These are phyloP conservation scores for Coemansia pectinata DNA, from an alignment of 192 early-diverging fungal species.

Conservation along the genomic window DNA sequence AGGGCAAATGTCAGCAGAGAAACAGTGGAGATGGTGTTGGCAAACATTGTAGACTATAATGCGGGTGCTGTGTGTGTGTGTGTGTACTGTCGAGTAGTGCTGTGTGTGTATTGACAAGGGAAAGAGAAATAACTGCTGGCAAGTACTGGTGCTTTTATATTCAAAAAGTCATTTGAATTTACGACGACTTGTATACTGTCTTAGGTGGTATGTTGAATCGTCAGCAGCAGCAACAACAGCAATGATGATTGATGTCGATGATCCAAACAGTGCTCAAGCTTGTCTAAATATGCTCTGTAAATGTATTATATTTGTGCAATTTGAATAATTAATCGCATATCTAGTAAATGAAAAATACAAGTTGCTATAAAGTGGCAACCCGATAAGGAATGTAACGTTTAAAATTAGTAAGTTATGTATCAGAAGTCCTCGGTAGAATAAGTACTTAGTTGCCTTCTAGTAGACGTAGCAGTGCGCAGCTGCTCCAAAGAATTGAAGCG, in stretches of 20 bases:
- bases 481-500: conserved; percentile 8
- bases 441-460: conserved; percentile 5
- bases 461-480: conserved; percentile 8
- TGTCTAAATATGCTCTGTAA: neutral
- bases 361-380: neutral
- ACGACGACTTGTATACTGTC: neutral
- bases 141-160: neutral
- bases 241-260: neutral
- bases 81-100: neutral
- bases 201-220: neutral
- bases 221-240: neutral
- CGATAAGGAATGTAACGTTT: neutral
- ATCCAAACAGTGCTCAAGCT: neutral
- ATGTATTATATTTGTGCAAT: neutral
- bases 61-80: neutral
- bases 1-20: neutral
- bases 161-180: neutral
- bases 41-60: neutral
- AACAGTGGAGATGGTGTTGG: neutral
- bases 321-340: neutral
- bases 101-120: neutral
- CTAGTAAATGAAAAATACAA: neutral
- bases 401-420: neutral
- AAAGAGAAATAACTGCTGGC: neutral
- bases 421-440: conserved; percentile 9